These are phyloP conservation scores for Agrocybe praecox DNA, from an alignment of 768 basidiomycete genomes.

Conservation along the genomic window DNA sequence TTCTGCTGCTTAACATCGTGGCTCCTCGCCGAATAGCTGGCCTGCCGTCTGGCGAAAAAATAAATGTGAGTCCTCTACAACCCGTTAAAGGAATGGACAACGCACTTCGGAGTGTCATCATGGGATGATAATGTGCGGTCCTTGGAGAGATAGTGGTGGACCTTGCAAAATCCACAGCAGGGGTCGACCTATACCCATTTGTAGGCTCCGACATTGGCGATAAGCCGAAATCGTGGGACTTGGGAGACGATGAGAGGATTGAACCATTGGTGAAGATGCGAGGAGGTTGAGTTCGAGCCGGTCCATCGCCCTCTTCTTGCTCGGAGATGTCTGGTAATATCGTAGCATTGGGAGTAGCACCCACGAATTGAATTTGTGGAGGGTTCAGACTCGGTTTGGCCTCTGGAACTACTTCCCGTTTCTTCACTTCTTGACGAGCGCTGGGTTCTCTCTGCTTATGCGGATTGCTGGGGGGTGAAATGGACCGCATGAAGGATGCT, in stretches of 20 bases:
- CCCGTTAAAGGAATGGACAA: neutral
- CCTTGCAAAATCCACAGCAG: slow-evolving; percentile 20
- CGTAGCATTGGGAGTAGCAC: slow-evolving; percentile 25
- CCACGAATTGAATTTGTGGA: slow-evolving; percentile 17
- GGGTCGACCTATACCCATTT: neutral
- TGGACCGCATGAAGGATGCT: slow-evolving; percentile 30
- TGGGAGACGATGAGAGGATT: slow-evolving; percentile 22
- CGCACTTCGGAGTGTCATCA: slow-evolving; percentile 6
- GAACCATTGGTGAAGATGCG: slow-evolving; percentile 9
- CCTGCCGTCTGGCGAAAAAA: slow-evolving; percentile 11
- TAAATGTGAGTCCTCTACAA: too few species aligned
- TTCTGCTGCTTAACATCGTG: slow-evolving; percentile 27
- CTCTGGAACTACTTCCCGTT: neutral
- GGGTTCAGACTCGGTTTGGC: neutral
- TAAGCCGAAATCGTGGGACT: slow-evolving; percentile 9
- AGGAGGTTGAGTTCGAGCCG: neutral
- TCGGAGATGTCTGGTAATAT: neutral
- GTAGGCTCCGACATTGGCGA: slow-evolving; percentile 10
- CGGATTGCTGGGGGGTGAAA: slow-evolving; percentile 31
- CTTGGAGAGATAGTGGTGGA: slow-evolving; percentile 18
- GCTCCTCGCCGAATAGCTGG: slow-evolving; percentile 28
- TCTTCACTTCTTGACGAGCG: slow-evolving; percentile 14
- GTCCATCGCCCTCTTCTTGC: neutral
- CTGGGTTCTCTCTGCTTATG: slow-evolving; percentile 18
- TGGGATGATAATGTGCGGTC: slow-evolving; percentile 14